Evolutionary conservation across 1,284 basidiomycete species (phyloP).

Genomic region (Tremellales sp.): DNA sequence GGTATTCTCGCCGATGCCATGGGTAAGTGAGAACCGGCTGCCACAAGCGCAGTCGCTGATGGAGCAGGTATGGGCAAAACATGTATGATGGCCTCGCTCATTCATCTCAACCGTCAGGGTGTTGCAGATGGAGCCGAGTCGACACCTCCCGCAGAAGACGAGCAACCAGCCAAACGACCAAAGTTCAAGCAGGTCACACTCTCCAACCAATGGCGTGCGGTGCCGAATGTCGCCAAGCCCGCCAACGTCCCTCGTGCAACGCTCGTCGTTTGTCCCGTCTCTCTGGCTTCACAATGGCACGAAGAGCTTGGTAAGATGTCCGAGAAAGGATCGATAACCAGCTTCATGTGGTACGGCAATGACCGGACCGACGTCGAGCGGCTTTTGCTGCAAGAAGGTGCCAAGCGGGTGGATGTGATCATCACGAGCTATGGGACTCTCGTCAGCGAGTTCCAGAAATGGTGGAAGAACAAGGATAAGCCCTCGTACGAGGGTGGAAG

Average conservation of each 20-base stretch:
- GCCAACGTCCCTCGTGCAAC: constrained; percentile 57
- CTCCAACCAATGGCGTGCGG: constrained; percentile 46
- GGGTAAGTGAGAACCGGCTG: constrained; percentile 32
- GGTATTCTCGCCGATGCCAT: constrained; percentile 50
- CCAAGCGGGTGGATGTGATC: constrained; percentile 63
- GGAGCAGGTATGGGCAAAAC: constrained; percentile 95
- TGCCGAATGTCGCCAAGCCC: constrained; percentile 28
- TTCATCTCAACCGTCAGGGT: constrained; percentile 69
- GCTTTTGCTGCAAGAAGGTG: constrained; percentile 56
- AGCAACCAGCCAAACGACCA: constrained; percentile 31
- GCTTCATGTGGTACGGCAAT: constrained; percentile 79
- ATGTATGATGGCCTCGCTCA: constrained; percentile 80
- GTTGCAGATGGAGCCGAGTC: constrained; percentile 31
- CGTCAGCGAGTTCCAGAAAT: constrained; percentile 74
- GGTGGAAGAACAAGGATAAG: constrained; percentile 50
- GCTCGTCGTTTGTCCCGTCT: constrained; percentile 88
- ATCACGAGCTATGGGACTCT: constrained; percentile 87
- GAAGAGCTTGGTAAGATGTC: constrained; percentile 70
- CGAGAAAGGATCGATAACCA: constrained; percentile 61
- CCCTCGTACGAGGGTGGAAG: constrained; percentile 53
- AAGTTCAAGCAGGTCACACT: constrained; percentile 47
- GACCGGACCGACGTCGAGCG: constrained; percentile 69
- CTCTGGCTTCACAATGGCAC: constrained; percentile 83
- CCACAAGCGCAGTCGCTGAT: background rate
- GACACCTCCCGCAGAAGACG: constrained; percentile 13